Evolutionary conservation across 306 rosid species (phyloP).

Genomic region (Acacia confusa): DNA sequence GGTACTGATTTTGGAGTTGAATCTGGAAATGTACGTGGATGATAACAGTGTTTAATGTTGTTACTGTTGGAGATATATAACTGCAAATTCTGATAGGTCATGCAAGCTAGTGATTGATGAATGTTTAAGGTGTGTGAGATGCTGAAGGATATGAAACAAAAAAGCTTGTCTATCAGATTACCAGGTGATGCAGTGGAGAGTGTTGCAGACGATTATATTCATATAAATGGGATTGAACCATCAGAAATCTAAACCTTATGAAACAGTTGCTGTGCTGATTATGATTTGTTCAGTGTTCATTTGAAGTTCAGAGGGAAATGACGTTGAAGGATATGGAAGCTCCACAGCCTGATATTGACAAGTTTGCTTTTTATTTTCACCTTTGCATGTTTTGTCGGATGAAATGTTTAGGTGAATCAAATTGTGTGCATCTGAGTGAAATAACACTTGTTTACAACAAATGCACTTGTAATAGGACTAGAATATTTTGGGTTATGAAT

Average conservation of each 20-base stretch:
- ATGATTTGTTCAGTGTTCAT: constrained; percentile 71
- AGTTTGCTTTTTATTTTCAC: too few relatives aligned
- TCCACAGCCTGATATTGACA: too few relatives aligned
- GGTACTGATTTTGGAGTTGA: constrained; percentile 40
- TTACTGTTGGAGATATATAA: constrained; percentile 14
- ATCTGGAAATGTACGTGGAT: constrained; percentile 28
- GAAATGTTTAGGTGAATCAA: too few relatives aligned
- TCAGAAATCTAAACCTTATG: background rate
- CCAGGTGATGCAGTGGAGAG: constrained; percentile 43
- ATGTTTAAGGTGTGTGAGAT: constrained; percentile 25
- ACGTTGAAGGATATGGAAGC: constrained; percentile 39
- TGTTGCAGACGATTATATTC: constrained; percentile 70
- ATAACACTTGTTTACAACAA: too few relatives aligned
- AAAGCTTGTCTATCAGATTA: background rate
- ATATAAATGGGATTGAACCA: constrained; percentile 49
- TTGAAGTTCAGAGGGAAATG: constrained; percentile 76
- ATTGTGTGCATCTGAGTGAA: too few relatives aligned
- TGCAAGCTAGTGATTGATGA: constrained; percentile 78
- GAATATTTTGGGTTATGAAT: too few relatives aligned
- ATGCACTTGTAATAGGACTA: too few relatives aligned
- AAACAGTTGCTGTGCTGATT: constrained; percentile 45
- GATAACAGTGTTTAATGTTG: constrained; percentile 1
- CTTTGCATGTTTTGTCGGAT: too few relatives aligned
- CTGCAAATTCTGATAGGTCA: constrained; percentile 43
- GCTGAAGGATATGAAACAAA: background rate